These are phyloP conservation scores for Claviceps spartinae DNA, from an alignment of 2,329 filamentous ascomycete species.

Conservation along the genomic window DNA sequence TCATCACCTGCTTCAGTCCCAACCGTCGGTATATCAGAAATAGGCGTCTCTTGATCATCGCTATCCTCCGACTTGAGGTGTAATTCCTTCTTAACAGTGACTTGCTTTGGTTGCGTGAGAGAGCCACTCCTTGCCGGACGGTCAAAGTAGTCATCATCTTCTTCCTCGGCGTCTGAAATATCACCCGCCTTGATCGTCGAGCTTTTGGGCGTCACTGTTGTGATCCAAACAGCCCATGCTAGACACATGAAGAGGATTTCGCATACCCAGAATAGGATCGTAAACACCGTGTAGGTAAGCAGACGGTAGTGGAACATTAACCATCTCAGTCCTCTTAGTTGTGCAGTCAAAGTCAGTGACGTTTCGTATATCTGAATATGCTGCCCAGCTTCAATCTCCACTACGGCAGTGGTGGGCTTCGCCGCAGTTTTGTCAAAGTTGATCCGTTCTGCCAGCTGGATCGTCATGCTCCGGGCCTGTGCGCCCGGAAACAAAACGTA, in stretches of 20 bases:
- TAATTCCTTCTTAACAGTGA: conserved; percentile 27
- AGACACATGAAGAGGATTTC: conserved; percentile 55
- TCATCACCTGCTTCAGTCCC: conserved; percentile 35
- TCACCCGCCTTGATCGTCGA: conserved; percentile 5
- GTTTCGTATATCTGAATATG: conserved; percentile 65
- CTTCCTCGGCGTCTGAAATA: conserved; percentile 9
- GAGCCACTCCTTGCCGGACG: conserved; percentile 25
- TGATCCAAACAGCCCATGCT: conserved; percentile 47
- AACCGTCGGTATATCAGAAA: conserved; percentile 21
- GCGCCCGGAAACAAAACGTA: conserved; percentile 52
- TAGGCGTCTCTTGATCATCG: conserved; percentile 11
- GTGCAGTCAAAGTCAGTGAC: conserved; percentile 55
- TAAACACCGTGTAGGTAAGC: conserved; percentile 54
- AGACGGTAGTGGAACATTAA: conserved; percentile 77
- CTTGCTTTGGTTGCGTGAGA: conserved; percentile 27
- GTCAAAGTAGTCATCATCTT: conserved; percentile 23
- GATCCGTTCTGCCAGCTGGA: conserved; percentile 62
- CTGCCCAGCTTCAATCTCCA: conserved; percentile 57
- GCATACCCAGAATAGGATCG: conserved; percentile 59
- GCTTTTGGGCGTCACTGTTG: conserved; percentile 15
- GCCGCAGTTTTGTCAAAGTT: conserved; percentile 38
- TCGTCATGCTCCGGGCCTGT: conserved; percentile 48
- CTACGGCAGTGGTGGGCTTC: conserved; percentile 32
- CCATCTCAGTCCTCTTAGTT: conserved; percentile 65
- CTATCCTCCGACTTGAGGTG: conserved; percentile 22